Percentiles rank a stretch among this genome's conserved stretches.
phyloP scores from a whole-genome alignment of 768 basidiomycete genomes.

The Amanita muscaria region DNA sequence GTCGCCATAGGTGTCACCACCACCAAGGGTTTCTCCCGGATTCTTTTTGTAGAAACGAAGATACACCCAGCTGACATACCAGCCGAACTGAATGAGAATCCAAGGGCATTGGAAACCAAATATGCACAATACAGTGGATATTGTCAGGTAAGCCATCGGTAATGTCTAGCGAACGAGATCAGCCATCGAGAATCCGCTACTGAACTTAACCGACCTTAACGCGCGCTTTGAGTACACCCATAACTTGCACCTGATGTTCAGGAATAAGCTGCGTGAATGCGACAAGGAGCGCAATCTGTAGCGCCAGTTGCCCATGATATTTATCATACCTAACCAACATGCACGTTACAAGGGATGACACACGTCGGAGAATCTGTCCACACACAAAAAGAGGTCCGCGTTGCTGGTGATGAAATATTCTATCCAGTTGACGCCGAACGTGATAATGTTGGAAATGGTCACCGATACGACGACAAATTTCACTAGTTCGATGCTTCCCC shows the following conservation, averaged over 20 bases:
- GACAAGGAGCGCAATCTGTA: constrained; percentile 84
- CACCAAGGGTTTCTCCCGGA: constrained; percentile 50
- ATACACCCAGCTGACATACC: constrained; percentile 94
- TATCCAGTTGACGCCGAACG: constrained; percentile 83
- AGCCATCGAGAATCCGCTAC: neutral
- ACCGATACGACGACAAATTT: constrained; percentile 81
- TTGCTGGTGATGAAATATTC: constrained; percentile 64
- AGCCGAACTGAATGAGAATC: constrained; percentile 97
- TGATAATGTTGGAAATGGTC: constrained; percentile 80
- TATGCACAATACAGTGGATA: constrained; percentile 80
- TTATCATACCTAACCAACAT: constrained; percentile 58
- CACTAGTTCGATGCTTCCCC: constrained; percentile 80
- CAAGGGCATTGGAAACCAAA: constrained; percentile 84
- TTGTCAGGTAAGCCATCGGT: constrained; percentile 89
- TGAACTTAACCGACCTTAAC: constrained; percentile 62
- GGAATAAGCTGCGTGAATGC: constrained; percentile 98
- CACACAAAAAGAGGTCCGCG: constrained; percentile 73
- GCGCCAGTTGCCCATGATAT: constrained; percentile 89
- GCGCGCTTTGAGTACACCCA: constrained; percentile 75
- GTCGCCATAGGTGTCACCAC: constrained; percentile 77
- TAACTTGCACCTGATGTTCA: constrained; percentile 92
- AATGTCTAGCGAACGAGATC: constrained; percentile 47
- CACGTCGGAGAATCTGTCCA: constrained; percentile 11
- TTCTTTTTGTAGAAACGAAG: constrained; percentile 95
- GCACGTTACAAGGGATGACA: constrained; percentile 8